Evolutionary conservation across 2,329 filamentous ascomycete genomes (phyloP).

Genomic region (Scolecobasidium constrictum): DNA sequence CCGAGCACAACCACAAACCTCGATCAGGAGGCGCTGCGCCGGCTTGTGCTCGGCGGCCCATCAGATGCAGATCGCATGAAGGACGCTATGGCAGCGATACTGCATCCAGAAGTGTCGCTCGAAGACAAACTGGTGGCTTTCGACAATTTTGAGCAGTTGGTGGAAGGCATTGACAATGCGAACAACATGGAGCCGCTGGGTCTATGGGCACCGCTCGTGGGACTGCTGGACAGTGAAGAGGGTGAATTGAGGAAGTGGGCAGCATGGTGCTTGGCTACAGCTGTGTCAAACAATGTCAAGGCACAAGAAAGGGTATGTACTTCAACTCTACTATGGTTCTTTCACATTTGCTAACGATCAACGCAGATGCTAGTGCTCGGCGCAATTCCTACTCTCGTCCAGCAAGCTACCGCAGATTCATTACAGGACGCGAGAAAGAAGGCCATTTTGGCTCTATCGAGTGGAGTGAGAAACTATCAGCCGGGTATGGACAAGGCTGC

Average conservation of each 20-base stretch:
- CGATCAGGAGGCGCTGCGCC: constrained; percentile 32
- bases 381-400: constrained; percentile 59
- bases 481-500: constrained; percentile 55
- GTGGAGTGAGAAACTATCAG: constrained; percentile 79
- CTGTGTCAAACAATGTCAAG: constrained; percentile 89
- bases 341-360: constrained; percentile 10
- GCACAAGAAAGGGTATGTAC: constrained; percentile 59
- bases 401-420: constrained; percentile 50
- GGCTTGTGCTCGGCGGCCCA: constrained; percentile 68
- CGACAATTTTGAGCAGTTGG: constrained; percentile 89
- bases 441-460: constrained; percentile 81
- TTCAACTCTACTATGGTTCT: no score
- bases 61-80: constrained; percentile 90
- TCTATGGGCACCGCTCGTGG: constrained; percentile 73
- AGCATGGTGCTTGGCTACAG: constrained; percentile 89
- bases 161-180: constrained; percentile 90
- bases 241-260: constrained; percentile 69
- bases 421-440: constrained; percentile 64
- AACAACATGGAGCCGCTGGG: constrained; percentile 76
- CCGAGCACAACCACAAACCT: constrained; percentile 16
- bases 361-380: constrained; percentile 47
- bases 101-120: constrained; percentile 50
- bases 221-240: constrained; percentile 57
- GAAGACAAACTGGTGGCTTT: constrained; percentile 75
- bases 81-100: constrained; percentile 67